phyloP scores from a whole-genome alignment of 2,329 filamentous ascomycete genomes.

The Colletotrichum sp. region DNA sequence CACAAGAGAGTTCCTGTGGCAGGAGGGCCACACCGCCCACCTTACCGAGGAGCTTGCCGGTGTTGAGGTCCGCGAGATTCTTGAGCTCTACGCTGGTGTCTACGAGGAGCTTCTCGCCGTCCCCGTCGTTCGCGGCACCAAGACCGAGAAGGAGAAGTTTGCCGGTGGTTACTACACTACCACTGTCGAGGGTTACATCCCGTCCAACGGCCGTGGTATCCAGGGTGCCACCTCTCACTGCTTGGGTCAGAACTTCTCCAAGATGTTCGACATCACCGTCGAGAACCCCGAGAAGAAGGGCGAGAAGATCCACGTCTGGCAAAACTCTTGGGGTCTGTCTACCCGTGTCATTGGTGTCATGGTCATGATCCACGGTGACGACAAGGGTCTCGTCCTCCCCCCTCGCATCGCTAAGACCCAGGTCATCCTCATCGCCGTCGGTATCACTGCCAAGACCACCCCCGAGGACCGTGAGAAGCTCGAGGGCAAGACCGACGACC shows the following conservation, averaged over 20 bases:
- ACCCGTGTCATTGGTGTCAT: conserved; percentile 98
- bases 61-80: conserved; percentile 88
- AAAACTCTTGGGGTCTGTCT: conserved; percentile 98
- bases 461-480: conserved; percentile 80
- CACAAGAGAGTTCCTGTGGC: conserved; percentile 96
- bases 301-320: conserved; percentile 87
- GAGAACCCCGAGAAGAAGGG: conserved; percentile 88
- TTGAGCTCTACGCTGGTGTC: conserved; percentile 89
- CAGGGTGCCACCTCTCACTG: conserved; percentile 95
- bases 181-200: conserved; percentile 96
- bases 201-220: conserved; percentile 92
- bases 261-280: conserved; percentile 98
- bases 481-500: conserved; percentile 74
- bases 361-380: conserved; percentile 97
- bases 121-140: conserved; percentile 89
- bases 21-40: conserved; percentile 93
- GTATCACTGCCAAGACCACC: conserved; percentile 86
- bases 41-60: conserved; percentile 82
- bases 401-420: conserved; percentile 89
- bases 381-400: conserved; percentile 93
- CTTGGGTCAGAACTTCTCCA: conserved; percentile 96
- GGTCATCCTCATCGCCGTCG: conserved; percentile 87
- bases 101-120: conserved; percentile 95
- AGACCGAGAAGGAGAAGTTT: conserved; percentile 99
- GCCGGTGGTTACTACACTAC: conserved; percentile 96